A percentile compares a stretch with the other conserved stretches of the same genome.
Evolutionary conservation across 1,284 basidiomycete species (phyloP).

Genomic region (Moesziomyces parantarcticus): DNA sequence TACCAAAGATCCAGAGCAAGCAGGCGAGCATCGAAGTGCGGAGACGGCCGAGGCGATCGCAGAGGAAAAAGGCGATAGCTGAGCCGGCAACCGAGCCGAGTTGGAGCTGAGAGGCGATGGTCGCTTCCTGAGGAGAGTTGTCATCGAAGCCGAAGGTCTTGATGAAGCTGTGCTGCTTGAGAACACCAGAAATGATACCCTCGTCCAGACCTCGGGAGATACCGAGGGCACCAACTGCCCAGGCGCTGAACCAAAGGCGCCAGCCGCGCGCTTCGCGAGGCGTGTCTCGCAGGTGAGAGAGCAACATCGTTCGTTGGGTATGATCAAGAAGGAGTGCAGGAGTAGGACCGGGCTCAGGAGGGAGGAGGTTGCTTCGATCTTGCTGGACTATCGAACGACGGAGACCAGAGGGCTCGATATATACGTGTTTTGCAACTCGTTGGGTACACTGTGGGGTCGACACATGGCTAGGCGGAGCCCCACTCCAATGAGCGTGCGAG

Average conservation of each 20-base stretch:
- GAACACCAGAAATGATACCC: conserved; percentile 47
- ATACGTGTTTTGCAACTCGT: not conserved
- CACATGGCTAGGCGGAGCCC: not conserved
- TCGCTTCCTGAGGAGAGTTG: conserved; percentile 43
- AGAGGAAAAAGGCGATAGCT: conserved; percentile 54
- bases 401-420: not conserved
- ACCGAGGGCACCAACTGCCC: conserved; percentile 46
- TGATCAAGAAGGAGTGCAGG: not conserved
- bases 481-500: not conserved
- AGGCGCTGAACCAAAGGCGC: conserved; percentile 43
- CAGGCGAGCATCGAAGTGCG: conserved; percentile 50
- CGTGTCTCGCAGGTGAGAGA: conserved; percentile 40
- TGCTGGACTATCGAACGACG: not conserved
- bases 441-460: not conserved
- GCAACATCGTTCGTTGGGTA: conserved; percentile 19
- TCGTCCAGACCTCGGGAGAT: conserved; percentile 54
- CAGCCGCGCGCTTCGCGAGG: conserved; percentile 44
- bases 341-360: not conserved
- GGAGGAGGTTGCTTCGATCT: not conserved
- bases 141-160: conserved; percentile 41
- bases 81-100: conserved; percentile 51
- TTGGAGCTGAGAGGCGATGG: conserved; percentile 52
- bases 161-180: conserved; percentile 46
- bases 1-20: conserved; percentile 53
- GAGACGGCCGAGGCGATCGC: conserved; percentile 46